Evolutionary conservation across 2,329 filamentous ascomycete species (phyloP), one percentile per base, ranked within the genome.

Genomic region (Aspergillus sp.): DNA sequence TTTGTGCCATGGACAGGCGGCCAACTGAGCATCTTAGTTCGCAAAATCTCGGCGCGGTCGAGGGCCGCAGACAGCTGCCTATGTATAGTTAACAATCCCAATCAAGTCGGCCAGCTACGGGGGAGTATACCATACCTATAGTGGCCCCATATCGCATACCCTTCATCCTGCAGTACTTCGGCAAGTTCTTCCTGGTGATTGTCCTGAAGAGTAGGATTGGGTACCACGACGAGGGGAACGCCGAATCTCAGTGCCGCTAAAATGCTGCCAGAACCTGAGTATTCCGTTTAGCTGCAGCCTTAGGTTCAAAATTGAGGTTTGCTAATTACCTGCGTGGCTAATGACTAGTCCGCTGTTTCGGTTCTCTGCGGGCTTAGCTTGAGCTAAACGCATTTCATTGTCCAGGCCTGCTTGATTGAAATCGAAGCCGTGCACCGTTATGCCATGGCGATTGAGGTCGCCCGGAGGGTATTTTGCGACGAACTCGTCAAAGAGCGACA

Each of bases 141-240:
- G 53, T 81, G 78, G 11, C 89, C 89, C 65, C 87, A 82, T n/a
- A 93, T 81, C 3, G 91, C 85, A 74, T 96, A 96, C 22, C 89
- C 88, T 64, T 91, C 85, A 22, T 80, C 77, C 32, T 89, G 84
- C 56, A 98, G 82, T 63, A 90, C 87, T 49, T 86, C 80, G 0
- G 93, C 93, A 54, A 99, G 83, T 72, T 98, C 91, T 18, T 86
- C 83, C 74, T 99, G 95, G 71, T 99, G 95, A 67, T 99, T 93
- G 68, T 96, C 87, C 66, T 96, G 83, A 0, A 99, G 83, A 6
- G 81, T 80, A 2, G 86, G 82, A 72, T 99, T 99, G 2, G 93
- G 90, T 2, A 99, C 92, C 1, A 96, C 91, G 49, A 99, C 83
- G n/a, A 98, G 78, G 3, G 90, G 88, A 0, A 92, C 79, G 13